Conservation (phyloP, 202 grass and related monocot species). For the Miscanthus sacchariflorus region DNA sequence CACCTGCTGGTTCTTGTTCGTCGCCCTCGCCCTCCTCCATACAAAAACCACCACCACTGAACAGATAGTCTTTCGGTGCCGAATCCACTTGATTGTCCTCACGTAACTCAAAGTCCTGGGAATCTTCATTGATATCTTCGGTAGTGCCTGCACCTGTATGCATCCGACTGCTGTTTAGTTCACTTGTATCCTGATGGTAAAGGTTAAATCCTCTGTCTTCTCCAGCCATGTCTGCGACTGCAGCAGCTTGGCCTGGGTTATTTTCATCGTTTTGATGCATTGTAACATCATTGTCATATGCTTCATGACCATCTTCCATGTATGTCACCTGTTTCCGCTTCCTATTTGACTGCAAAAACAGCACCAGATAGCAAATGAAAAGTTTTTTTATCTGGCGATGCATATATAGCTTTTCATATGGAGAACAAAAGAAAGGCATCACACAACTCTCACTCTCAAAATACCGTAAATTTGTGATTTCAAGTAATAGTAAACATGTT, state of each 20-base stretch:
- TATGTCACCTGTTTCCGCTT: slow-evolving; percentile 76
- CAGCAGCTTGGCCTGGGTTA: slow-evolving; percentile 37
- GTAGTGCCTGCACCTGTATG: slow-evolving; percentile 22
- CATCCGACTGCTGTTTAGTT: slow-evolving; percentile 34
- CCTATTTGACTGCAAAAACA: slow-evolving; percentile 72
- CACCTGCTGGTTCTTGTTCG: slow-evolving; percentile 37
- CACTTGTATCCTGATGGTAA: slow-evolving; percentile 32
- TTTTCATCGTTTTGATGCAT: slow-evolving; percentile 40
- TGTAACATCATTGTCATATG: slow-evolving; percentile 43
- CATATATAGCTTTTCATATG: not conserved
- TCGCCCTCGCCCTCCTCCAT: slow-evolving; percentile 54
- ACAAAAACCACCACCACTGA: slow-evolving; percentile 83
- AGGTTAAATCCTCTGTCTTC: slow-evolving; percentile 21
- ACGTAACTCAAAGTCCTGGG: slow-evolving; percentile 27
- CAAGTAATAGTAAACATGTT: not conserved
- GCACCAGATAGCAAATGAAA: slow-evolving; percentile 23
- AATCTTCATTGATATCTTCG: slow-evolving; percentile 35
- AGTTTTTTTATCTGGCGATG: slow-evolving; percentile 3
- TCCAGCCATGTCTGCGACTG: slow-evolving; percentile 34
- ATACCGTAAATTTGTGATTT: not conserved
- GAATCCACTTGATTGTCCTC: slow-evolving; percentile 28
- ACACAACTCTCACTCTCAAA: not conserved
- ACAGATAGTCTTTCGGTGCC: slow-evolving; percentile 58
- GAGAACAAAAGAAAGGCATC: slow-evolving; percentile 33
- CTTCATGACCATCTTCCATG: slow-evolving; percentile 70